phyloP scores from a whole-genome alignment of 2,329 filamentous ascomycete species.

The Ophiostoma australiae region DNA sequence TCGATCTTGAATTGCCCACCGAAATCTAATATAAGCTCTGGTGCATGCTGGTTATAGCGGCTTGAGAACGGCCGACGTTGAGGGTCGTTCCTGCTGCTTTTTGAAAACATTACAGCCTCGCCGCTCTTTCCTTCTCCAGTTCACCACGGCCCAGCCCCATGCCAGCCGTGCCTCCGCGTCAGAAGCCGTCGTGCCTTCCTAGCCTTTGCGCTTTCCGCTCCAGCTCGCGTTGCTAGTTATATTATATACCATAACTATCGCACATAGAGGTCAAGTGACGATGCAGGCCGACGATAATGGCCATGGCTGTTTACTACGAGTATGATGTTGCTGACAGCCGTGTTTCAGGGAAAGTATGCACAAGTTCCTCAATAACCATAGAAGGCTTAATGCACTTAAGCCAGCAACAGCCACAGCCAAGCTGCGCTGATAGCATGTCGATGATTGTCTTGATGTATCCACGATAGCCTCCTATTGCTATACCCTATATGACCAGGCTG shows the following conservation, averaged over 20 bases:
- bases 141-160: not conserved
- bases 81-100: not conserved
- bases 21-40: not conserved
- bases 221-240: not conserved
- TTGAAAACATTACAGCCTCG: not conserved
- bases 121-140: not conserved
- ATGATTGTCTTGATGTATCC: not conserved
- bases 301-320: not conserved
- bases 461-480: not conserved
- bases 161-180: not conserved
- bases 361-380: not conserved
- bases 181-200: not conserved
- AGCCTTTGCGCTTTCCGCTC: not conserved
- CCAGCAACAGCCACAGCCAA: not conserved
- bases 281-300: not conserved
- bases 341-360: not conserved
- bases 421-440: not conserved
- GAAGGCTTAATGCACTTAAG: too few species aligned
- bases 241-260: not conserved
- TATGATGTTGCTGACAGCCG: not conserved
- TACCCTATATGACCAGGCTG: constrained; percentile 3
- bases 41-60: not conserved
- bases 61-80: not conserved
- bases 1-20: not conserved
- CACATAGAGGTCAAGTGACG: not conserved